Conservation (phyloP, 768 basidiomycete genomes). For the Boletus huronensis region DNA sequence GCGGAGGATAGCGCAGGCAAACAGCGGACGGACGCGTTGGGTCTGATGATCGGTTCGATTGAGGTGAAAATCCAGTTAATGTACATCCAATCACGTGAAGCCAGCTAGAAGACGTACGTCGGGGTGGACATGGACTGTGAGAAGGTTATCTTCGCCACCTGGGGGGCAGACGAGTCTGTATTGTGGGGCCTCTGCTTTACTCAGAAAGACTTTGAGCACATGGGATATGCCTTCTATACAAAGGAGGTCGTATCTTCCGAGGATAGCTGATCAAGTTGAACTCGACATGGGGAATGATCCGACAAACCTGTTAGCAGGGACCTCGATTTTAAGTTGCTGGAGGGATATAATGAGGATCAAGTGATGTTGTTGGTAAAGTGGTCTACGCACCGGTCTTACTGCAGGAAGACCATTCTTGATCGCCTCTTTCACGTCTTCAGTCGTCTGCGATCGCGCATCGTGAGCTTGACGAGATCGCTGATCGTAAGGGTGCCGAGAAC, state of each 20-base stretch:
- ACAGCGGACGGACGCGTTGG: conserved; percentile 79
- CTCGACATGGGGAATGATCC: background rate
- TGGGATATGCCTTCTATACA: conserved; percentile 96
- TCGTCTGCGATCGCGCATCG: conserved; percentile 57
- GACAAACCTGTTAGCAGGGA: conserved; percentile 89
- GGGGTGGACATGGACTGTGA: conserved; percentile 65
- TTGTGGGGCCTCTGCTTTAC: conserved; percentile 58
- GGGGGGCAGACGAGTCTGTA: conserved; percentile 75
- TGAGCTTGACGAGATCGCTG: background rate
- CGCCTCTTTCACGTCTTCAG: conserved; percentile 77
- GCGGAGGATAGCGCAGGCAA: conserved; percentile 88
- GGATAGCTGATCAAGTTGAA: conserved; percentile 4
- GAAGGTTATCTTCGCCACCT: conserved; percentile 59
- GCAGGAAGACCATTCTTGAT: conserved; percentile 81
- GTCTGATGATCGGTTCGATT: conserved; percentile 47
- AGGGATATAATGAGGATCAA: conserved; percentile 6
- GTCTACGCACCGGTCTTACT: conserved; percentile 67
- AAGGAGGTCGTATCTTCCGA: conserved; percentile 85
- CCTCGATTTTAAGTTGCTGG: conserved; percentile 97
- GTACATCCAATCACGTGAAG: background rate
- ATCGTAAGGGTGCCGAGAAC: background rate
- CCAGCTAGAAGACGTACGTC: conserved; percentile 51
- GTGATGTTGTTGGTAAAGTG: background rate
- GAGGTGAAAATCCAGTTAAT: background rate
- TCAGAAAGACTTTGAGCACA: conserved; percentile 79